These are phyloP conservation scores for Arthonia radiata DNA, from an alignment of 495 filamentous ascomycete genomes.

Conservation along the genomic window DNA sequence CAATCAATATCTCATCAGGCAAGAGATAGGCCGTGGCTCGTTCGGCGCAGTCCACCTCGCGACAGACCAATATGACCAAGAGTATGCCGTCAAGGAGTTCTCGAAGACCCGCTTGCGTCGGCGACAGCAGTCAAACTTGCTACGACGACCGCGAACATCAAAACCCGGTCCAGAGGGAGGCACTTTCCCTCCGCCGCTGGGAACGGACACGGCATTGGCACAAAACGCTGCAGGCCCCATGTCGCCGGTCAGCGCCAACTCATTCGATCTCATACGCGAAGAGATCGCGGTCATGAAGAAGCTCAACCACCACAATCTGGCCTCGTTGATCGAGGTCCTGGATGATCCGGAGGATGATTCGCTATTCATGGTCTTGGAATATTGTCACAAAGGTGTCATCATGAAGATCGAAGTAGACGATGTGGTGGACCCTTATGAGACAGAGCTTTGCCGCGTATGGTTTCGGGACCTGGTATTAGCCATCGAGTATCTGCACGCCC, in stretches of 20 bases:
- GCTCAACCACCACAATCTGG: constrained; percentile 75
- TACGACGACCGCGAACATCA: constrained; percentile 37
- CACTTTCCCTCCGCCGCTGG: too few species aligned
- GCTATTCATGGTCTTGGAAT: constrained; percentile 93
- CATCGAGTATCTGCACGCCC: constrained; percentile 88
- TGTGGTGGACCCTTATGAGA: constrained; percentile 54
- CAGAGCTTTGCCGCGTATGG: constrained; percentile 68
- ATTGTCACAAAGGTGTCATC: constrained; percentile 94
- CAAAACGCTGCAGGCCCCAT: too few species aligned
- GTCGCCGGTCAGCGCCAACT: too few species aligned
- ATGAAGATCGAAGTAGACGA: constrained; percentile 92
- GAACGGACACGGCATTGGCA: too few species aligned
- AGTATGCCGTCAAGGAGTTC: constrained; percentile 97
- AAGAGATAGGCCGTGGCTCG: constrained; percentile 87
- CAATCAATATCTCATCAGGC: constrained; percentile 84
- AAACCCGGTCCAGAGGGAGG: too few species aligned
- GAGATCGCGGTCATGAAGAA: constrained; percentile 99
- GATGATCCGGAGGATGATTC: constrained; percentile 92
- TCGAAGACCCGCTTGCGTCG: constrained; percentile 84
- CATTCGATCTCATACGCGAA: constrained; percentile 72
- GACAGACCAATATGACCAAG: constrained; percentile 67
- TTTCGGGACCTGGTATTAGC: constrained; percentile 90
- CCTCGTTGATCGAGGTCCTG: constrained; percentile 77
- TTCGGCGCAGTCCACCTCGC: constrained; percentile 89
- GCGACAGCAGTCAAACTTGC: constrained; percentile 73